Evolutionary conservation across 208 protist species (phyloP).

Genomic region (Wallacemonas sp.): DNA sequence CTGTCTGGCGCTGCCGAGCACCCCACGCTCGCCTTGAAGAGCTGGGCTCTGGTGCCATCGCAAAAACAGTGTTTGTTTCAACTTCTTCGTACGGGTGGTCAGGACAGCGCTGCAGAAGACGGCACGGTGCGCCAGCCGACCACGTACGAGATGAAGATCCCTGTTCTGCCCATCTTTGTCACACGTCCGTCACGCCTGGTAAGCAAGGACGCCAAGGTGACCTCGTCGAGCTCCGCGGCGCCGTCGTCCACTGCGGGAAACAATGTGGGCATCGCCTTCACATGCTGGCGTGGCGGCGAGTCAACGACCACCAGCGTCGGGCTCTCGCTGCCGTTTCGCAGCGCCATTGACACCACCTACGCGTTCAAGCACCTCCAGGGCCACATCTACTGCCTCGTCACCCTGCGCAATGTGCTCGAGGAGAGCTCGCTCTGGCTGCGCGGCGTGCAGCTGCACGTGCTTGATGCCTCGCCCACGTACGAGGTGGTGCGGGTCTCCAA

Average conservation of each 20-base stretch:
- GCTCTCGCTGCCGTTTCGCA: constrained; percentile 31
- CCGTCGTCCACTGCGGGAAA: not conserved
- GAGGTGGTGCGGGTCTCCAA: constrained; percentile 64
- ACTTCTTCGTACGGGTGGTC: not conserved
- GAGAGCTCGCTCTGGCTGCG: constrained; percentile 81
- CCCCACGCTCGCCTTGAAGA: constrained; percentile 22
- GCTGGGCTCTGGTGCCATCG: constrained; percentile 14
- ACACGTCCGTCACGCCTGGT: constrained; percentile 15
- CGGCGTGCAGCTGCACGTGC: constrained; percentile 62
- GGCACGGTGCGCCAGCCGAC: not conserved
- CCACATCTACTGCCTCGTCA: constrained; percentile 79
- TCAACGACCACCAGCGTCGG: constrained; percentile 41
- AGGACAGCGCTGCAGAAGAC: not conserved
- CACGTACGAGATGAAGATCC: constrained; percentile 13
- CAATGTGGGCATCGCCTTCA: constrained; percentile 45
- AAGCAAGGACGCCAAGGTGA: not conserved
- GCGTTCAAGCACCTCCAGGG: constrained; percentile 70
- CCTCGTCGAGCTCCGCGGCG: too few relatives aligned
- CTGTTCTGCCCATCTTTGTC: constrained; percentile 62
- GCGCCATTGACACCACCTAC: constrained; percentile 45
- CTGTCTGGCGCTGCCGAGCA: constrained; percentile 11
- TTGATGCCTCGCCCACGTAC: constrained; percentile 55
- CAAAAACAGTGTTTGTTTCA: constrained; percentile 29
- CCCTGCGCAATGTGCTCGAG: constrained; percentile 56
- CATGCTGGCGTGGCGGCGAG: constrained; percentile 51